Base-by-base conservation (phyloP, 2,329 filamentous ascomycete genomes). In the Xylaria arbuscula region DNA sequence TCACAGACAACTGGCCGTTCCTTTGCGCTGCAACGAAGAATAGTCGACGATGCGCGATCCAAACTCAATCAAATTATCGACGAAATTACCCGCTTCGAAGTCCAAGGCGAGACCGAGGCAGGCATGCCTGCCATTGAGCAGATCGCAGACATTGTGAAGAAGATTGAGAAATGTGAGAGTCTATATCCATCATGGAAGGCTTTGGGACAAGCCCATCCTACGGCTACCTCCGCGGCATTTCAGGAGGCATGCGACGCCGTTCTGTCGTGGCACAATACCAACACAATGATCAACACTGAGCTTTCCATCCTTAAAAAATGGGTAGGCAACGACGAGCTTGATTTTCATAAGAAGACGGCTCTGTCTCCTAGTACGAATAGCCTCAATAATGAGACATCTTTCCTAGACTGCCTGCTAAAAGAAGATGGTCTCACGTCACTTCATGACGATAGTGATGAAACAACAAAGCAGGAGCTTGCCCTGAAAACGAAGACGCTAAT, bases 191-290 rank as follows among this genome's bases (percentile, higher is more conserved):
- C 93, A 1, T 90, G 91, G 77, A 86, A 88, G 67, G 88, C 92
- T 7, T 87, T 99, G 69, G 89, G 92, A 70, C 80, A 84, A 2
- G 92, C 91, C 24, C 92, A 98, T 78, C 92, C 93, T 28, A 83
- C 91, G 48, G 92, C 93, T 61, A 90, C 88, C 34, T 97, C 94
- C 1, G 85, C 88, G 36, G 87, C 90, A 36, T 99, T 94, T 81
- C 86, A 88, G 70, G 91, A 94, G 70, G 93, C 93, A 34, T 96
- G 92, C 76, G 92, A 97, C 78, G 92, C 95, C 57, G 91, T 99
- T 72, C 89, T 97, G 70, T 91, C 95, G 2, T 99, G 96, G 96
- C 92, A 97, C 84, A 99, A 98, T 80, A 98, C 94, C 60, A 98
- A 94, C 38, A 90, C 95, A 77, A 89, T 97, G 77, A 98, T 99